A percentile compares a stretch with the other conserved stretches of the same genome.
Conservation (phyloP, 352 stramenopile species). For the Pythium periplocum region DNA sequence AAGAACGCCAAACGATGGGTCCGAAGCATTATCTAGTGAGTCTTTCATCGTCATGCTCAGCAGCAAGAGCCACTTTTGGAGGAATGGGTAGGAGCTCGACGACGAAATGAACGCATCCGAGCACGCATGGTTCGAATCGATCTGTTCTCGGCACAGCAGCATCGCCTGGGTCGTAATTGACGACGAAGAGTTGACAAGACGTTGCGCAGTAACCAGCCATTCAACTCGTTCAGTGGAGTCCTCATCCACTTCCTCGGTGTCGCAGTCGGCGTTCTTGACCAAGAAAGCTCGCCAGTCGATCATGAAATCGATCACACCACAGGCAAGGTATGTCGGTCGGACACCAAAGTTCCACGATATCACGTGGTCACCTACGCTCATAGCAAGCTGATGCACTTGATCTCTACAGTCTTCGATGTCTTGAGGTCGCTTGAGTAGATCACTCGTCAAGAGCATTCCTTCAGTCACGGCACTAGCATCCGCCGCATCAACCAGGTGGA, state of each 20-base stretch:
- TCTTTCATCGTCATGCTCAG: constrained; percentile 19
- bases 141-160: constrained; percentile 13
- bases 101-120: constrained; percentile 31
- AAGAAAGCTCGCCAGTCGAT: constrained; percentile 23
- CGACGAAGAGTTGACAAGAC: constrained; percentile 18
- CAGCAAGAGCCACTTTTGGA: constrained; percentile 57
- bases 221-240: constrained; percentile 4
- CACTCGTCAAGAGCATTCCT: neutral
- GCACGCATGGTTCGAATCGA: constrained; percentile 15
- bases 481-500: neutral
- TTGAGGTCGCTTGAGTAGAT: neutral
- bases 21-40: neutral
- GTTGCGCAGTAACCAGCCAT: constrained; percentile 21
- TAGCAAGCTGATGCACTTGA: constrained; percentile 16
- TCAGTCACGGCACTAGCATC: neutral
- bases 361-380: constrained; percentile 13
- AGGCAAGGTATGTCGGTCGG: constrained; percentile 45
- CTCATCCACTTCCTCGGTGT: neutral
- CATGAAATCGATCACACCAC: constrained; percentile 28
- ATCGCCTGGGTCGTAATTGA: constrained; percentile 25
- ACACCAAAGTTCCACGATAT: constrained; percentile 16
- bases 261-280: constrained; percentile 3
- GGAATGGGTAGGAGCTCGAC: constrained; percentile 35
- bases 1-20: neutral
- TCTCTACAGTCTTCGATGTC: neutral